phyloP scores from a whole-genome alignment of 2,329 filamentous ascomycete genomes.

The Magnaporthiopsis rhizophila region DNA sequence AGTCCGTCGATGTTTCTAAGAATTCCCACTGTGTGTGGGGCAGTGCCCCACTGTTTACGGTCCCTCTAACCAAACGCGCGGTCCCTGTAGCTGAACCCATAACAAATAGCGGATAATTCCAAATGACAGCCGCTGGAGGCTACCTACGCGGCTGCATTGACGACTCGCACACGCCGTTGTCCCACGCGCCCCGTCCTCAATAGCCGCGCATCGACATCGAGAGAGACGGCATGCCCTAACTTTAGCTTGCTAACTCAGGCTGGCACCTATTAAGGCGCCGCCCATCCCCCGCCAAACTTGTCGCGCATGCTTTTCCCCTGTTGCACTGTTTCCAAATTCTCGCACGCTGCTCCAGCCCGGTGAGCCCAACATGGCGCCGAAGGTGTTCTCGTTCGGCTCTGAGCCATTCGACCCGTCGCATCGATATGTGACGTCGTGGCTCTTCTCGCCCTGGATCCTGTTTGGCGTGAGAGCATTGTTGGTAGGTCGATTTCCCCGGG shows the following conservation, averaged over 20 bases:
- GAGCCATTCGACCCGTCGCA: conserved; percentile 47
- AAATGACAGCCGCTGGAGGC: not conserved
- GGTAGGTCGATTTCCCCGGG: conserved; percentile 27
- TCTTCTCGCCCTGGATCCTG: conserved; percentile 58
- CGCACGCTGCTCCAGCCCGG: too few species aligned
- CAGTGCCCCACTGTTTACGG: too few species aligned
- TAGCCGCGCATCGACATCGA: not conserved
- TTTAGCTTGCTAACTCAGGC: not conserved
- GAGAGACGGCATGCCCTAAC: not conserved
- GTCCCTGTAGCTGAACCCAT: too few species aligned
- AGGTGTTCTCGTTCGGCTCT: conserved; percentile 30
- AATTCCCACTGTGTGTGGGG: too few species aligned
- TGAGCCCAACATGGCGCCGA: not conserved
- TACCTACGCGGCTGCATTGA: not conserved
- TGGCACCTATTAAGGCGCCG: not conserved
- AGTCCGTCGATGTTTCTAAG: too few species aligned
- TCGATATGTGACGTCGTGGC: conserved; percentile 74
- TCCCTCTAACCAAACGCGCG: too few species aligned
- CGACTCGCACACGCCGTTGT: not conserved
- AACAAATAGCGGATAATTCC: not conserved
- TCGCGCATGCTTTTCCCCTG: not conserved
- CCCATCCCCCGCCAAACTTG: not conserved
- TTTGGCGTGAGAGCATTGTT: conserved; percentile 48
- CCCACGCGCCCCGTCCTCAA: not conserved
- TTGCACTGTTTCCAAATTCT: not conserved